Conservation (phyloP, 768 basidiomycete genomes). For the Lyophyllum shimeji region DNA sequence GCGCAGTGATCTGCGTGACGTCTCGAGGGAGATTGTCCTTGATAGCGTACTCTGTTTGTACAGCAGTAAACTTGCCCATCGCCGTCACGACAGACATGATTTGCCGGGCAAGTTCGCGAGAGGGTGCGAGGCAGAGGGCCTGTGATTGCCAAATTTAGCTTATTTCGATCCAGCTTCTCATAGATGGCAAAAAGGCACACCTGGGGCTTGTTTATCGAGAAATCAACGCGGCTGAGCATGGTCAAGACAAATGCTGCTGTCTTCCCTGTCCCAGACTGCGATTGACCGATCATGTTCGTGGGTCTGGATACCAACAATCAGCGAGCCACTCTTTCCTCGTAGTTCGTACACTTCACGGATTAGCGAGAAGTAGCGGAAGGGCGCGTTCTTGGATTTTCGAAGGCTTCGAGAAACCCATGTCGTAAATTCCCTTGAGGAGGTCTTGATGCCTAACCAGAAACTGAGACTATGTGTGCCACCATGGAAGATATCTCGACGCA, state of each 20-base stretch:
- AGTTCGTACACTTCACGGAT: slow-evolving; percentile 60
- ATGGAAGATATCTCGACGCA: slow-evolving; percentile 37
- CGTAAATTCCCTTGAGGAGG: slow-evolving; percentile 90
- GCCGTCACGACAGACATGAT: slow-evolving; percentile 93
- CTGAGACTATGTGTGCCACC: neutral
- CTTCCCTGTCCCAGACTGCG: slow-evolving; percentile 98
- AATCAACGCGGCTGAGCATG: slow-evolving; percentile 95
- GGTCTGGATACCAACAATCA: slow-evolving; percentile 53
- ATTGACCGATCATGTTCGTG: slow-evolving; percentile 98
- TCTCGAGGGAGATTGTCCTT: slow-evolving; percentile 76
- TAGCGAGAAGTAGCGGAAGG: slow-evolving; percentile 81
- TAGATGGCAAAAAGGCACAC: slow-evolving; percentile 33
- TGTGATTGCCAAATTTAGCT: slow-evolving; percentile 26
- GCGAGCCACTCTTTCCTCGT: neutral
- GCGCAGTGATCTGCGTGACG: slow-evolving; percentile 73
- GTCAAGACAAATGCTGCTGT: slow-evolving; percentile 98
- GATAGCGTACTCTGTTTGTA: slow-evolving; percentile 95
- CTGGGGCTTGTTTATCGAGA: slow-evolving; percentile 78
- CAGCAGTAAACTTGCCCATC: slow-evolving; percentile 93
- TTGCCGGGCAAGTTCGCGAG: slow-evolving; percentile 94
- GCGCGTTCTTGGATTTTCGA: slow-evolving; percentile 99
- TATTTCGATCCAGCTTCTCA: neutral
- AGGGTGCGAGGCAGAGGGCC: slow-evolving; percentile 97
- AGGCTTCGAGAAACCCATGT: slow-evolving; percentile 95
- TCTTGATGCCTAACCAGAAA: slow-evolving; percentile 62